Evolutionary conservation across 176 grass and related monocot species (phyloP), one percentile per base, ranked within the genome.

Genomic region (Carex scoparia): DNA sequence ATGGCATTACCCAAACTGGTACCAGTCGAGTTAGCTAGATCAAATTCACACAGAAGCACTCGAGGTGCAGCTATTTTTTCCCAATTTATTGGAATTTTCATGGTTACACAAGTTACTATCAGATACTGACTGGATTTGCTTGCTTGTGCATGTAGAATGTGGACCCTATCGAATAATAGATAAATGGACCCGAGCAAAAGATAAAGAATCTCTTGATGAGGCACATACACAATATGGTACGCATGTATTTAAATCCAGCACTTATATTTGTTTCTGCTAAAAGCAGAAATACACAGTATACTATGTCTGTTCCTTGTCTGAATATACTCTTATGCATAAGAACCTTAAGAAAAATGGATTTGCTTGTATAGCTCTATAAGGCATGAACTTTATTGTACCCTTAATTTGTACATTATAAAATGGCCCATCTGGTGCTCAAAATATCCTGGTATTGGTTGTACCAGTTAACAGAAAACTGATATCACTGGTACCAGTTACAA

Each of bases 21-120:
- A n/a, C n/a, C n/a, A n/a, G n/a, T 99, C 37, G 96, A 99, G 85
- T 59, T 99, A 84, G 96, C 96, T 48, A 95, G 92, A 85, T 99
- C 96, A 33, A 99, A 89, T 89, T 99, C 96, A 57, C 93, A 91
- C 69, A 99, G 86, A 79, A 91, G 88, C 44, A 84, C 88, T 51
- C 88, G 84, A 84, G 96, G 96, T 95, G 40, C 71, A 32, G 31
- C 67, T 68, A 55, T 48, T 74, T 53, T 61, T 51, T 59, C n/a
- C 57, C 49, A 23, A 31, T 85, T 61, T 49, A 31, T 55, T 6
- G 16, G 46, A 81, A 23, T 27, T 51, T 35, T 83, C 12, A 51
- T 83, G 10, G 1, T 35, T 53, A 13, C 7, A 1, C 18, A 65
- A 13, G 35, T 83, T 18, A 61, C 40, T 64, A 27, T 59, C 19